phyloP scores from a whole-genome alignment of 352 stramenopile species.

The Pythium rishiriense region DNA sequence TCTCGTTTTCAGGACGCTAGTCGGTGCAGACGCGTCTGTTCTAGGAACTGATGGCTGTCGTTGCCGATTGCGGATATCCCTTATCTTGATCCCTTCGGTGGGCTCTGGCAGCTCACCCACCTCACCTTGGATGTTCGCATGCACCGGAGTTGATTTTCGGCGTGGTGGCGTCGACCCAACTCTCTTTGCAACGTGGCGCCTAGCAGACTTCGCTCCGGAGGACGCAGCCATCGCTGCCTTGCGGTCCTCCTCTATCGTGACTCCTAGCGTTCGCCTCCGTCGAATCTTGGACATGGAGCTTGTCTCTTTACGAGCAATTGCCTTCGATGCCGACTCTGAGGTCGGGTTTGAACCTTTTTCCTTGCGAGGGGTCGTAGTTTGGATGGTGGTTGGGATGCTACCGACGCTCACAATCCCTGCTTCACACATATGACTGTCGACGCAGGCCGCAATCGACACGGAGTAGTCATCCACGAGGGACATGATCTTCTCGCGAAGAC shows the following conservation, averaged over 20 bases:
- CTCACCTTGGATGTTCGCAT: neutral
- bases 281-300: slow-evolving; percentile 6
- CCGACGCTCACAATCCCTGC: slow-evolving; percentile 26
- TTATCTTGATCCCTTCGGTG: neutral
- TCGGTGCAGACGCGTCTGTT: neutral
- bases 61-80: neutral
- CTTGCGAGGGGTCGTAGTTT: neutral
- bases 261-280: neutral
- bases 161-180: slow-evolving; percentile 1
- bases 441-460: slow-evolving; percentile 33
- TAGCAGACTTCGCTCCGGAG: neutral
- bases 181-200: neutral
- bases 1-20: neutral
- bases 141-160: slow-evolving; percentile 24
- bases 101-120: neutral
- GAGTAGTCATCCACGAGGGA: slow-evolving; percentile 36
- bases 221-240: neutral
- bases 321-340: neutral
- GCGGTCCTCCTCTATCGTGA: slow-evolving; percentile 3
- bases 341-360: too few relatives aligned
- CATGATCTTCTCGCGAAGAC: slow-evolving; percentile 34
- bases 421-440: slow-evolving; percentile 46
- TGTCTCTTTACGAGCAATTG: slow-evolving; percentile 4
- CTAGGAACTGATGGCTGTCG: neutral
- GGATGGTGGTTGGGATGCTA: neutral